A percentile compares a stretch with the other conserved stretches of the same genome.
phyloP scores from a whole-genome alignment of 2,329 filamentous ascomycete species.

The Hypomyces rosellus region DNA sequence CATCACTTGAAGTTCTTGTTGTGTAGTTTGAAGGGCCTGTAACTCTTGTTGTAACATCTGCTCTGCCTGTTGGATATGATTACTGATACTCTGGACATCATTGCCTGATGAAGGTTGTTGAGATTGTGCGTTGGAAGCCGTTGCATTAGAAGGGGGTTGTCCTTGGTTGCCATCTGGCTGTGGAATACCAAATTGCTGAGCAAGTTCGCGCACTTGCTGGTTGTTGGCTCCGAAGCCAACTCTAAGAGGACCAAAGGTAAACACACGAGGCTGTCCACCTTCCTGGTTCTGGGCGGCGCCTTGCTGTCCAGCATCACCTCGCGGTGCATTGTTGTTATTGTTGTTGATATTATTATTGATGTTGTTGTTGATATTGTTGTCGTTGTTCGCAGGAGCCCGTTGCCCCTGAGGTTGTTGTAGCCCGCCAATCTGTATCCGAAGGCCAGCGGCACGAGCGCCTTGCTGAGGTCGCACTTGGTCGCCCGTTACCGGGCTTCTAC shows the following conservation, averaged over 20 bases:
- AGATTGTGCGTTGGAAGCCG: constrained; percentile 15
- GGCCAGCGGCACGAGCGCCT: constrained; percentile 21
- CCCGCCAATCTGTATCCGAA: constrained; percentile 26
- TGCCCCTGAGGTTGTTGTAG: constrained; percentile 14
- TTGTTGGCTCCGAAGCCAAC: constrained; percentile 70
- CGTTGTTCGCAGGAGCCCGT: constrained; percentile 17
- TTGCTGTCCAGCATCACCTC: constrained; percentile 11
- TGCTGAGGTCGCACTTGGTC: constrained; percentile 23
- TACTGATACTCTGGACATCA: constrained; percentile 42
- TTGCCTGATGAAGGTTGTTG: constrained; percentile 19
- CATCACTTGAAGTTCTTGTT: constrained; percentile 64
- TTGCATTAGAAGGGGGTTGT: constrained; percentile 10
- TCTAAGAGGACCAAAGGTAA: constrained; percentile 68
- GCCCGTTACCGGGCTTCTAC: constrained; percentile 65
- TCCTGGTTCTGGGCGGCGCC: constrained; percentile 18
- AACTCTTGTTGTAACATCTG: constrained; percentile 64
- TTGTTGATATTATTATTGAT: constrained; percentile 7
- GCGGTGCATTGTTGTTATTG: constrained; percentile 12
- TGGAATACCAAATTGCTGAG: constrained; percentile 52
- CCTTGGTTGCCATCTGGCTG: constrained; percentile 22
- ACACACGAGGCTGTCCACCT: constrained; percentile 45
- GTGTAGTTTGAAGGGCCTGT: constrained; percentile 52
- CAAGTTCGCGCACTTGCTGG: constrained; percentile 60
- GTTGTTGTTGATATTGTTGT: background rate
- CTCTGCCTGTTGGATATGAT: constrained; percentile 60